These are phyloP conservation scores for Naegleria gruberi DNA, from an alignment of 208 protist species.

Conservation along the genomic window DNA sequence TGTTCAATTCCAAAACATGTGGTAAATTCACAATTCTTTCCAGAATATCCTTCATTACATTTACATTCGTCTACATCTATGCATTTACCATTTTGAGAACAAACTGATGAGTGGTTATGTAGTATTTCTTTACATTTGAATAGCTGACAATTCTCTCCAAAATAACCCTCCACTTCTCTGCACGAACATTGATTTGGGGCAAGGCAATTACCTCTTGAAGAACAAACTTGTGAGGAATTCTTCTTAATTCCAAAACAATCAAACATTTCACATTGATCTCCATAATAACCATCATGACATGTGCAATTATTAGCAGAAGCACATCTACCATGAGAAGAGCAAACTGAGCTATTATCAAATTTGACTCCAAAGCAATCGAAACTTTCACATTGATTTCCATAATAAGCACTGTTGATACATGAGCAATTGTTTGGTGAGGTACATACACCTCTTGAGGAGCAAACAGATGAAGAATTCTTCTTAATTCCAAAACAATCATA, in stretches of 20 bases:
- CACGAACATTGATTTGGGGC: not conserved
- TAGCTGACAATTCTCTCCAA: too few species aligned
- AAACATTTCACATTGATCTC: not conserved
- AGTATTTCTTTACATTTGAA: too few species aligned
- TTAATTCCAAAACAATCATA: not conserved
- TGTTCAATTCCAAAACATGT: not conserved
- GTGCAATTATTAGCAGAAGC: not conserved
- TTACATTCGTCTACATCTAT: not conserved
- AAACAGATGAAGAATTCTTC: not conserved
- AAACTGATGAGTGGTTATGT: not conserved
- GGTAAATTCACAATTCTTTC: not conserved
- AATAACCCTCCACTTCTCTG: not conserved
- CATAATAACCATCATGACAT: not conserved
- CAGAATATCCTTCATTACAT: not conserved
- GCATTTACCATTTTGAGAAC: not conserved
- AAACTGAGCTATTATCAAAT: not conserved
- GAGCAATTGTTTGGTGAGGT: not conserved
- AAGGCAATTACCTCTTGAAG: not conserved
- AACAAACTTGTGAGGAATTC: not conserved
- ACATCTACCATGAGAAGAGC: not conserved
- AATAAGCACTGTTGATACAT: not conserved
- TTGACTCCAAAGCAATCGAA: not conserved
- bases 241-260: not conserved
- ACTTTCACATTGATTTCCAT: not conserved
- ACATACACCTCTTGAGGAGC: not conserved